Base-by-base conservation (phyloP, 2,329 filamentous ascomycete species). In the Trichoderma koningii region DNA sequence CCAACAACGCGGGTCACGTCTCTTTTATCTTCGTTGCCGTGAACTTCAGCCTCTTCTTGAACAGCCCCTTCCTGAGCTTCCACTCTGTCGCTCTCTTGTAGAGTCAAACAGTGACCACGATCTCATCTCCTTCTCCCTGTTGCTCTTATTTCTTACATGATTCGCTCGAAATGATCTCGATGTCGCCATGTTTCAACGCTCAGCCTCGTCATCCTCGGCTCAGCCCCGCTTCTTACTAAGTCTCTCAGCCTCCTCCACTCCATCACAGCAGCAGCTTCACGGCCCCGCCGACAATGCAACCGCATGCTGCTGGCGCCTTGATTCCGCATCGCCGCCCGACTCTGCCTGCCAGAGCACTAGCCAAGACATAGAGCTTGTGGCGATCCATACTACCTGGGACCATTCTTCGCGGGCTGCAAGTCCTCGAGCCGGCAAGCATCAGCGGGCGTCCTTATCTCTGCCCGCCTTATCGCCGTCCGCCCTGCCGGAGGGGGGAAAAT, bases 191-290 rank as follows among this genome's bases (percentile, higher is more conserved):
- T 34, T 30, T 19, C 57, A 61, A 19, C 48, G 34, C 57, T 51
- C 57, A 61, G 57, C 57, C 57, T 61, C 57, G 57, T 44, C 57
- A 34, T 17, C 57, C 23, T 19, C 34, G 57, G 38, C 57, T 30
- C 19, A 52, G 57, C 57, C 57, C 57, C 57, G 57, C 57, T 61
- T 61, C 57, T 61, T 61, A 61, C 57, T 61, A 61, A 61, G 57
- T 61, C 57, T 44, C 23, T 61, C 57, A 61, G 57, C 47, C 57
- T 61, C 48, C 57, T 61, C 57, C 57, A 52, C 34, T 44, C 21
- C 57, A 44, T 52, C 57, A 26, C 48, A 51, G 34, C 57, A 61
- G 47, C 57, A 61, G 47, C 57, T 38, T 61, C 57, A 52, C 15
- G 56, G 56, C 45, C 45, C 55, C 56, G 56, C 56, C 47, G 42